phyloP scores from a whole-genome alignment of 2,329 filamentous ascomycete genomes.

The Emericellopsis cladophorae region DNA sequence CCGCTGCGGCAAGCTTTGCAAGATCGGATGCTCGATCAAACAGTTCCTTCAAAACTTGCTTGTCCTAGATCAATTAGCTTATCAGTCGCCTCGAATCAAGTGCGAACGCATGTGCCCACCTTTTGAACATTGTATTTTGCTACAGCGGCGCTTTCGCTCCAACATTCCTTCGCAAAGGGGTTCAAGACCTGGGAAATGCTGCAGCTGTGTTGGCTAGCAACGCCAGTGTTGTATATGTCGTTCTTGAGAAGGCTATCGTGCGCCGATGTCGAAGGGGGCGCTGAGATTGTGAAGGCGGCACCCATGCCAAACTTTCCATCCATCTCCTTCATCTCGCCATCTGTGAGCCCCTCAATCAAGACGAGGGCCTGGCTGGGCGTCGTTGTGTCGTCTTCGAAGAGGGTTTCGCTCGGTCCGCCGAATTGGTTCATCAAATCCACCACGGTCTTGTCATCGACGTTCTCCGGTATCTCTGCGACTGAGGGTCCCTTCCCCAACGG shows the following conservation, averaged over 20 bases:
- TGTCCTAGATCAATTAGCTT: conserved; percentile 20
- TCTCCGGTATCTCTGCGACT: conserved; percentile 30
- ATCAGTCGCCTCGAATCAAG: background rate
- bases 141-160: conserved; percentile 27
- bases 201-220: conserved; percentile 22
- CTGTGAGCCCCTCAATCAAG: conserved; percentile 42
- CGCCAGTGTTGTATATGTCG: conserved; percentile 25
- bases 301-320: conserved; percentile 19
- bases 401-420: conserved; percentile 34
- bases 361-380: conserved; percentile 43
- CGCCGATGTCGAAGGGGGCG: conserved; percentile 27
- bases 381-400: conserved; percentile 21
- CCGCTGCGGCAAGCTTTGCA: conserved; percentile 27
- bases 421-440: conserved; percentile 47
- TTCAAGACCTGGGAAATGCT: conserved; percentile 25
- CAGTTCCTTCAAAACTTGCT: conserved; percentile 28
- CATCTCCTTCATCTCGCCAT: conserved; percentile 29
- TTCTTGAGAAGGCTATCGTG: conserved; percentile 27
- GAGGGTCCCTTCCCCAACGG: conserved; percentile 32
- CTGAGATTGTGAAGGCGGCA: conserved; percentile 36
- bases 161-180: conserved; percentile 29
- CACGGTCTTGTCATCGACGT: conserved; percentile 28
- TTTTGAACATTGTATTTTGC: conserved; percentile 29
- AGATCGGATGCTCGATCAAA: conserved; percentile 30
- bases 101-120: conserved; percentile 14